A percentile compares a stretch with the other conserved stretches of the same genome.
phyloP scores from a whole-genome alignment of 169 alveolate genomes.

The Plasmodium vinckei region DNA sequence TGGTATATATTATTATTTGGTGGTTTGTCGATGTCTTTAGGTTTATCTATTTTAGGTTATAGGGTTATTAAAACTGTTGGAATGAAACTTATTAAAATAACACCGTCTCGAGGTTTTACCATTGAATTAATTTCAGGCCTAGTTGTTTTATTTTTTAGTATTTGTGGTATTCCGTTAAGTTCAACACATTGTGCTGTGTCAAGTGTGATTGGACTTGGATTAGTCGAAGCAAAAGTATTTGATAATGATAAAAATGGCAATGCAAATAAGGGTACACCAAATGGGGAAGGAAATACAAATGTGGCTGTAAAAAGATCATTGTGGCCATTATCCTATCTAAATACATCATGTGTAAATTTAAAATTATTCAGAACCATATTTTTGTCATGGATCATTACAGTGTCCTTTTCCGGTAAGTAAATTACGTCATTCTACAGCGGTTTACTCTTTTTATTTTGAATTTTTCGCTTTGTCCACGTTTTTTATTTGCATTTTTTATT shows the following conservation, averaged over 20 bases:
- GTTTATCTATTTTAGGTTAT: constrained; percentile 88
- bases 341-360: constrained; percentile 69
- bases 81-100: constrained; percentile 84
- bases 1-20: constrained; percentile 88
- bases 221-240: constrained; percentile 76
- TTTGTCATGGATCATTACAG: constrained; percentile 73
- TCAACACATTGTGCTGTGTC: constrained; percentile 91
- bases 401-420: constrained; percentile 62
- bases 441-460: too few species aligned
- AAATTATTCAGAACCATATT: constrained; percentile 69
- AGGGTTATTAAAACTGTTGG: constrained; percentile 87
- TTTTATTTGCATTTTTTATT: too few species aligned
- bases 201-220: constrained; percentile 89
- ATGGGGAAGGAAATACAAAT: constrained; percentile 3
- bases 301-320: background rate
- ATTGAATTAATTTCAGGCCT: constrained; percentile 87
- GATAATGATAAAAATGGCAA: constrained; percentile 11
- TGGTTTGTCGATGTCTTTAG: constrained; percentile 88
- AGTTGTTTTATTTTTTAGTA: constrained; percentile 85
- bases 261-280: constrained; percentile 5
- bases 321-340: constrained; percentile 29
- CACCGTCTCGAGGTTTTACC: constrained; percentile 90
- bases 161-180: constrained; percentile 89
- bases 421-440: too few species aligned
- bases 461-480: too few species aligned